Evolutionary conservation across 2,329 filamentous ascomycete species (phyloP).

Genomic region (Teratosphaeria gauchensis): DNA sequence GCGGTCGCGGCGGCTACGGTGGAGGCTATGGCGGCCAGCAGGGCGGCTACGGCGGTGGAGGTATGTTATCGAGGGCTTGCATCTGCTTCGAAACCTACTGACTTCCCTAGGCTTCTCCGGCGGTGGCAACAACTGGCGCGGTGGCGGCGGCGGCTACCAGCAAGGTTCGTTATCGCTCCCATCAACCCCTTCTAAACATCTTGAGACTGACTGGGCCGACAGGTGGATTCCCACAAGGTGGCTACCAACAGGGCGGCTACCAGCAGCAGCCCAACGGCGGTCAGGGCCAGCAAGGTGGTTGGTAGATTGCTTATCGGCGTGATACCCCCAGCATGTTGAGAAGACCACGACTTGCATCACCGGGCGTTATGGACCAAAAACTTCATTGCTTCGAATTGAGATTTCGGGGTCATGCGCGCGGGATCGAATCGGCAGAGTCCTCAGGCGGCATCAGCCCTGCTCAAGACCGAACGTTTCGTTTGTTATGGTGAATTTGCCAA

Average conservation of each 20-base stretch:
- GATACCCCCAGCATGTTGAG: not conserved
- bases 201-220: conserved; percentile 2
- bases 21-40: conserved; percentile 15
- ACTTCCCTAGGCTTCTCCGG: conserved; percentile 3
- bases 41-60: conserved; percentile 11
- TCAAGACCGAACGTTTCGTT: not conserved
- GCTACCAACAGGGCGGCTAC: conserved; percentile 19
- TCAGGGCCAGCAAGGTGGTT: conserved; percentile 10
- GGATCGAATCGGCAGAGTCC: not conserved
- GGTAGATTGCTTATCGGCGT: conserved; percentile 1
- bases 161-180: conserved; percentile 1
- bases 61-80: conserved; percentile 1
- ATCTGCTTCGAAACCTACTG: not conserved
- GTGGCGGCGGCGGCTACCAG: conserved; percentile 10
- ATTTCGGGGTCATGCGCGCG: not conserved
- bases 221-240: conserved; percentile 21
- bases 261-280: conserved; percentile 14
- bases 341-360: not conserved
- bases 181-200: not conserved
- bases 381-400: not conserved
- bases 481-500: not conserved
- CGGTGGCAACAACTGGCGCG: conserved; percentile 20
- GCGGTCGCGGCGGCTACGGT: conserved; percentile 16
- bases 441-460: not conserved
- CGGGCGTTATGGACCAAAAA: not conserved